Conservation (phyloP, 208 protist species). For the Acanthamoeba sp. region DNA sequence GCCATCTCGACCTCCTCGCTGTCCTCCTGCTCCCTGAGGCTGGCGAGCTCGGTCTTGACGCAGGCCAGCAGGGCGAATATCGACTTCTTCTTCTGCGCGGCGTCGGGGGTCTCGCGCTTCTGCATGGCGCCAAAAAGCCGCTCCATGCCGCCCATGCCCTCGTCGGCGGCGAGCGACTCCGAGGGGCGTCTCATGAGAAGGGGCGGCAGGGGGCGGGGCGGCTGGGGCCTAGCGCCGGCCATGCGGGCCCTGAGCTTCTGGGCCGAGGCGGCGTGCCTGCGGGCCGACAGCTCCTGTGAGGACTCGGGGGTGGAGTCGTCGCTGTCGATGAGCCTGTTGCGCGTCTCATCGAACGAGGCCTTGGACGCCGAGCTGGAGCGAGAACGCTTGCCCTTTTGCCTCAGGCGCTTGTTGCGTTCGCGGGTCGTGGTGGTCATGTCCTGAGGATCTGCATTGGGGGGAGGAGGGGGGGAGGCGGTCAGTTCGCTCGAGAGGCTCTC, state of each 20-base stretch:
- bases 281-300: not conserved
- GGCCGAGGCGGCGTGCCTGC: not conserved
- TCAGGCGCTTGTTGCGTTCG: conserved; percentile 23
- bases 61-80: conserved; percentile 24
- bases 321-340: conserved; percentile 23
- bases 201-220: not conserved
- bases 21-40: conserved; percentile 1
- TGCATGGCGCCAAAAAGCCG: conserved; percentile 10
- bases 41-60: conserved; percentile 40
- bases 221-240: not conserved
- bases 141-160: conserved; percentile 27
- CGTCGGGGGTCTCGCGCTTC: not conserved
- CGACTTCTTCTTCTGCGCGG: not conserved
- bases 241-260: not conserved
- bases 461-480: too few species aligned
- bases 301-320: not conserved
- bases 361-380: conserved; percentile 37
- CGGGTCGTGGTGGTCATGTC: conserved; percentile 55
- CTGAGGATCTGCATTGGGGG: not conserved
- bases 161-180: not conserved
- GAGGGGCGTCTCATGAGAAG: not conserved
- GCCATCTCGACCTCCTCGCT: conserved; percentile 33
- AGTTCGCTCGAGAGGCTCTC: too few species aligned
- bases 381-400: not conserved
- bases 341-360: conserved; percentile 18